These are phyloP conservation scores for Lithospermum erythrorhizon DNA, from an alignment of 257 asterid genomes.

Conservation along the genomic window DNA sequence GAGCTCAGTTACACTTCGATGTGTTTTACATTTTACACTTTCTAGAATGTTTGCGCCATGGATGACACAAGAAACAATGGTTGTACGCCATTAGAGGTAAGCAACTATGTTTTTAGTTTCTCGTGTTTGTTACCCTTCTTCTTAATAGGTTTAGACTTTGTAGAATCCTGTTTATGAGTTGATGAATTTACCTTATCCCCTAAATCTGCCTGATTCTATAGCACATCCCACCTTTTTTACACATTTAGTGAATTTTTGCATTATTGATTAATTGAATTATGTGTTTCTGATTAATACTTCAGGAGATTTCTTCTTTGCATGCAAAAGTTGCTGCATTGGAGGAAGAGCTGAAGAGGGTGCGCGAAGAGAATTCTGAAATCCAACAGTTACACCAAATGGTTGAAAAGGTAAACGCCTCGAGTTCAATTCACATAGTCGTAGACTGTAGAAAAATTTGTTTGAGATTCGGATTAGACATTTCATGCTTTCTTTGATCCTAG, in stretches of 20 bases:
- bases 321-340: constrained; percentile 57
- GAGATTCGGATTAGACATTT: constrained; percentile 3
- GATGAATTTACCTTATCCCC: background rate
- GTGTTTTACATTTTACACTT: constrained; percentile 2
- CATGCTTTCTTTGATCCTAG: constrained; percentile 10
- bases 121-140: background rate
- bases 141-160: too few species aligned
- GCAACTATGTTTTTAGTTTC: background rate
- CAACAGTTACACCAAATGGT: constrained; percentile 41
- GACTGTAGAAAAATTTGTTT: constrained; percentile 5
- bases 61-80: constrained; percentile 46
- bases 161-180: background rate
- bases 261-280: constrained; percentile 1
- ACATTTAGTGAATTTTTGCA: background rate
- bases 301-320: constrained; percentile 52
- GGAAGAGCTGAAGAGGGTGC: constrained; percentile 58
- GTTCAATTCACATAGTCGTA: constrained; percentile 9
- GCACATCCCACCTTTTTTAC: background rate
- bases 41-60: constrained; percentile 48
- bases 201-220: background rate
- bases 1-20: background rate
- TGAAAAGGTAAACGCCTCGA: constrained; percentile 46
- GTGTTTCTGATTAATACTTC: constrained; percentile 13
- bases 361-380: constrained; percentile 43
- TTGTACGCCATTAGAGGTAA: constrained; percentile 48